phyloP scores from a whole-genome alignment of 202 grass and related monocot genomes.

The Eragrostis tef region DNA sequence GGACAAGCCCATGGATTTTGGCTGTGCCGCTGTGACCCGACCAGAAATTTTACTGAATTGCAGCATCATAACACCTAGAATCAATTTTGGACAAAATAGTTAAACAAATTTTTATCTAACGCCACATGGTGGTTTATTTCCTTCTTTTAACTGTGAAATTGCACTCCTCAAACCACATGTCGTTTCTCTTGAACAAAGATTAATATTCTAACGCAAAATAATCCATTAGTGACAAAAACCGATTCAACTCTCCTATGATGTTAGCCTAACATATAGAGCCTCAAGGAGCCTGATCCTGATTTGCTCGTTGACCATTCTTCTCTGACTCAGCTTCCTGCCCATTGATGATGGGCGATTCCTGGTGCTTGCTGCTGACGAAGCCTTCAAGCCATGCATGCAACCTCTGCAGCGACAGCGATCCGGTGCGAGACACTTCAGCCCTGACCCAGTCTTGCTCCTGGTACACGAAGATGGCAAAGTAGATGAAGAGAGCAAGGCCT shows the following conservation, averaged over 20 bases:
- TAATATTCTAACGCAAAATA: not conserved
- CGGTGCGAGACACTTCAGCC: not conserved
- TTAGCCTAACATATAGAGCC: not conserved
- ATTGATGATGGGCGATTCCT: not conserved
- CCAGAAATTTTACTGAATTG: no score
- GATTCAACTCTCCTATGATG: not conserved
- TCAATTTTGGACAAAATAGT: not conserved
- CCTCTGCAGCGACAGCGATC: conserved; percentile 2
- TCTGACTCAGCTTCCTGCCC: not conserved
- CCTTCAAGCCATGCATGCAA: conserved; percentile 32
- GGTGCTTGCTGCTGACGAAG: not conserved
- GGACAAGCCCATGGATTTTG: not conserved
- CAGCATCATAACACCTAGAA: no score
- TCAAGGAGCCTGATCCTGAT: not conserved
- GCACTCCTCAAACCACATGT: not conserved
- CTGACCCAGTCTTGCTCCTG: conserved; percentile 31
- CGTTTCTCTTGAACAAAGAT: not conserved
- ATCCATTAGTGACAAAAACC: no score
- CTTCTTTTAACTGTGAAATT: not conserved
- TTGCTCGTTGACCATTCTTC: not conserved
- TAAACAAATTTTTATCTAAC: not conserved
- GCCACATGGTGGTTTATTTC: not conserved
- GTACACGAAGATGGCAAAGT: conserved; percentile 46
- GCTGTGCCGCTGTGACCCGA: not conserved
- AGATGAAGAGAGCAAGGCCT: conserved; percentile 45